These are phyloP conservation scores for Grosmannia huntii DNA, from an alignment of 2,329 filamentous ascomycete species.

Conservation along the genomic window DNA sequence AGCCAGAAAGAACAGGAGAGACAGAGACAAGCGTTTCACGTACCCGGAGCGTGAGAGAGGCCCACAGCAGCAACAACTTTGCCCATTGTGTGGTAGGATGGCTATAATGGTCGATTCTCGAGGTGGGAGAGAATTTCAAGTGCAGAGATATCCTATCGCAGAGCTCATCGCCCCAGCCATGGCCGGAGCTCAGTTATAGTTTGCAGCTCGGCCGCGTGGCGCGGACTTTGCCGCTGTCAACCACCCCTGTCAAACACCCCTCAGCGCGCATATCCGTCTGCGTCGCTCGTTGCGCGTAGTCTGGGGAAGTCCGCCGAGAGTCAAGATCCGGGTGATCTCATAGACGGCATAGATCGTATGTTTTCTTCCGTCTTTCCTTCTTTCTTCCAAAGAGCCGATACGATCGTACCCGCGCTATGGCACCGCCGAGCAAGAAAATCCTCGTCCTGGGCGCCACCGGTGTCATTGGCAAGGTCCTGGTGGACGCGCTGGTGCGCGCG, in stretches of 20 bases:
- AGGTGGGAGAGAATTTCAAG: background rate
- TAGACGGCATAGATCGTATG: background rate
- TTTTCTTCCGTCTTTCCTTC: background rate
- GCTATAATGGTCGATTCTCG: background rate
- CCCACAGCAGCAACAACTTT: constrained; percentile 10
- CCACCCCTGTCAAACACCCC: background rate
- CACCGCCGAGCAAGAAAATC: constrained; percentile 8
- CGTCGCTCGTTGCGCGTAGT: background rate
- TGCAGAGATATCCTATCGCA: background rate
- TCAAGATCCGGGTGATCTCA: background rate
- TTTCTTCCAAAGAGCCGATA: background rate
- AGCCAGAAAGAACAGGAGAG: background rate
- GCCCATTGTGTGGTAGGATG: constrained; percentile 5
- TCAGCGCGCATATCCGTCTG: background rate
- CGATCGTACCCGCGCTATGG: background rate
- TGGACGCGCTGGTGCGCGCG: constrained; percentile 18
- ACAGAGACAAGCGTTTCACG: background rate
- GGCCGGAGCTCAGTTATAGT: background rate
- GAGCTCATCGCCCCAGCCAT: background rate
- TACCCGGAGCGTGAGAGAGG: constrained; percentile 10
- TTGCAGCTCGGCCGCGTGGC: background rate
- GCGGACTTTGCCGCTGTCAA: background rate
- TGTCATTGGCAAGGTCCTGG: constrained; percentile 22
- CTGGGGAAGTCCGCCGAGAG: background rate
- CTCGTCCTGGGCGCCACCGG: constrained; percentile 22